A percentile compares a stretch with the other conserved stretches of the same genome.
Evolutionary conservation across 805 yeast genomes (phyloP).

Genomic region (Schwanniomyces pseudopolymorphus): DNA sequence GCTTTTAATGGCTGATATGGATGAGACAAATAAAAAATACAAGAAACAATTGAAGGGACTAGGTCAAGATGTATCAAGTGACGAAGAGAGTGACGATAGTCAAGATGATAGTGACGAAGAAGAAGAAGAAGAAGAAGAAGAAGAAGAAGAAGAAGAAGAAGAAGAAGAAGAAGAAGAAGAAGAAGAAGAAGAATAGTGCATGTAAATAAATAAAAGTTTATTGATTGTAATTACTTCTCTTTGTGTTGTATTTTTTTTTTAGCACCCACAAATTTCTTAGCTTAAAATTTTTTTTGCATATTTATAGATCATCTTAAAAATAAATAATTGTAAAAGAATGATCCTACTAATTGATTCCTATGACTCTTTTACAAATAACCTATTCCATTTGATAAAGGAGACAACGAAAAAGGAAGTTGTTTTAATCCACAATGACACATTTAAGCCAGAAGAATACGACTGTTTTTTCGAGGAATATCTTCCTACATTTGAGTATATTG

Average conservation of each 20-base stretch:
- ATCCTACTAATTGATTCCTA: slow-evolving; percentile 85
- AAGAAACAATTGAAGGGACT: slow-evolving; percentile 49
- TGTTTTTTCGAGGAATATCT: slow-evolving; percentile 42
- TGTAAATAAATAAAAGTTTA: not conserved
- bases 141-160: no score
- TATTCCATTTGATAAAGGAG: slow-evolving; percentile 57
- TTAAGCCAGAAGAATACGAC: slow-evolving; percentile 28
- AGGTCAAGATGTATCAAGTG: slow-evolving; percentile 67
- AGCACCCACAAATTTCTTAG: not conserved
- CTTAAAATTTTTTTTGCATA: not conserved
- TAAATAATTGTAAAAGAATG: slow-evolving; percentile 20
- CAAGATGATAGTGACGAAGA: slow-evolving; percentile 53
- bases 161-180: no score
- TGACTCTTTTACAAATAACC: slow-evolving; percentile 90
- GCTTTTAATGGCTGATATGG: slow-evolving; percentile 74
- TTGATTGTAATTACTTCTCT: not conserved
- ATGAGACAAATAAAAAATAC: slow-evolving; percentile 61
- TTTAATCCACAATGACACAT: slow-evolving; percentile 64
- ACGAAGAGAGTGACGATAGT: slow-evolving; percentile 65
- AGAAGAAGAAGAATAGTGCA: slow-evolving; percentile 12
- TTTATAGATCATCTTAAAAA: not conserved
- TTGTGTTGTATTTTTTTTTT: not conserved
- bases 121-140: slow-evolving; percentile 24
- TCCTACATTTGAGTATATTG: slow-evolving; percentile 64
- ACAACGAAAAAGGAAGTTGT: slow-evolving; percentile 51